Conservation (phyloP, 495 filamentous ascomycete species). For the Amorphotheca resinae region DNA sequence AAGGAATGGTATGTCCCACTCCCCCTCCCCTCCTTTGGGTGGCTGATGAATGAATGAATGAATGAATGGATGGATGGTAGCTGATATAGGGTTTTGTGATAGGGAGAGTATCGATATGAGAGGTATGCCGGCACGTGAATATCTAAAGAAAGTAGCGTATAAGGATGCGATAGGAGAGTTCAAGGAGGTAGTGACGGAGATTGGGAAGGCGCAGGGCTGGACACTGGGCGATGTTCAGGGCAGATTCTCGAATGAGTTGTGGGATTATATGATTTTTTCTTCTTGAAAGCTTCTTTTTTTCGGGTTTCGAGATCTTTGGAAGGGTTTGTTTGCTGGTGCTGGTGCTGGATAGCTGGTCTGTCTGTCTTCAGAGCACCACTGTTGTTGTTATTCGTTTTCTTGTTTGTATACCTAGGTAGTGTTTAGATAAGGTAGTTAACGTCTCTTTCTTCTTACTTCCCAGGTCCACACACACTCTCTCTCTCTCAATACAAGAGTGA, state of each 20-base stretch:
- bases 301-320: too few species aligned
- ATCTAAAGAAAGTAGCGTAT: constrained; percentile 32
- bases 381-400: too few species aligned
- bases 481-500: too few species aligned
- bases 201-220: constrained; percentile 37
- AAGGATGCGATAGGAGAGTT: constrained; percentile 34
- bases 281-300: constrained; percentile 6
- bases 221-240: constrained; percentile 28
- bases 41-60: neutral
- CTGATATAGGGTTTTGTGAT: neutral
- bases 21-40: neutral
- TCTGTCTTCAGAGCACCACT: too few species aligned
- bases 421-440: too few species aligned
- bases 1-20: constrained; percentile 38
- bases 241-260: constrained; percentile 31
- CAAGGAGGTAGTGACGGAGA: constrained; percentile 24
- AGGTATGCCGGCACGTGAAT: constrained; percentile 23
- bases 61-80: neutral
- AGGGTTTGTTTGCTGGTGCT: too few species aligned
- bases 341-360: too few species aligned
- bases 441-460: too few species aligned
- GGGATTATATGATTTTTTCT: constrained; percentile 22
- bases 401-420: too few species aligned
- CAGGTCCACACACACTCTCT: too few species aligned
- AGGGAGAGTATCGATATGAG: constrained; percentile 21